Evolutionary conservation across 225 moss, liverwort and hornwort genomes (phyloP).

Genomic region (Anthoceros angustus): DNA sequence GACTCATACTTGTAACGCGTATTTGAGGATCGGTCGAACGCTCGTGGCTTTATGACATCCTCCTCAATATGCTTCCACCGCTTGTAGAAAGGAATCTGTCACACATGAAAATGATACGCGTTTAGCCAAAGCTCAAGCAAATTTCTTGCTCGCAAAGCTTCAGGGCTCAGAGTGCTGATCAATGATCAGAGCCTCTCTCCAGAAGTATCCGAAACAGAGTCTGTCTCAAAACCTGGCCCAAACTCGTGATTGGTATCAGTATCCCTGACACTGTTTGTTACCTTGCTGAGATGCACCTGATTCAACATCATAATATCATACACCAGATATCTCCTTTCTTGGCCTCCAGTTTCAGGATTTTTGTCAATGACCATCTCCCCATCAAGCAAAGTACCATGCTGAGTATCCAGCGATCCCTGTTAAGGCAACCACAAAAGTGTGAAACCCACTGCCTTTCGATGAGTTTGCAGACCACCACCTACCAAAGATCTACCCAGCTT

Average conservation of each 20-base stretch:
- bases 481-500: background rate
- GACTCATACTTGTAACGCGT: conserved; percentile 32
- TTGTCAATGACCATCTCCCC: conserved; percentile 99
- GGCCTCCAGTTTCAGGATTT: conserved; percentile 37
- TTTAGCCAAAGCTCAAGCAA: background rate
- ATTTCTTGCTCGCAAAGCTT: background rate
- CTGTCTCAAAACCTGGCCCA: background rate
- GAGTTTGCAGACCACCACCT: background rate
- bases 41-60: conserved; percentile 67
- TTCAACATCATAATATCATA: conserved; percentile 97
- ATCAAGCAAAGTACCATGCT: conserved; percentile 86
- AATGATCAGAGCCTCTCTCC: too few relatives aligned
- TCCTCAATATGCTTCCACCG: conserved; percentile 72
- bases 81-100: conserved; percentile 41
- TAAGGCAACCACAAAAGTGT: conserved; percentile 11
- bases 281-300: conserved; percentile 36
- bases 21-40: conserved; percentile 12
- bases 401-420: conserved; percentile 31
- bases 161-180: background rate
- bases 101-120: background rate
- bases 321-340: conserved; percentile 73
- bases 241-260: too few relatives aligned
- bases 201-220: background rate
- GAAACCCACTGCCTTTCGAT: conserved; percentile 7
- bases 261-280: conserved; percentile 11